Conservation (phyloP, 805 yeast species). For the Tetrapisispora phaffii region DNA sequence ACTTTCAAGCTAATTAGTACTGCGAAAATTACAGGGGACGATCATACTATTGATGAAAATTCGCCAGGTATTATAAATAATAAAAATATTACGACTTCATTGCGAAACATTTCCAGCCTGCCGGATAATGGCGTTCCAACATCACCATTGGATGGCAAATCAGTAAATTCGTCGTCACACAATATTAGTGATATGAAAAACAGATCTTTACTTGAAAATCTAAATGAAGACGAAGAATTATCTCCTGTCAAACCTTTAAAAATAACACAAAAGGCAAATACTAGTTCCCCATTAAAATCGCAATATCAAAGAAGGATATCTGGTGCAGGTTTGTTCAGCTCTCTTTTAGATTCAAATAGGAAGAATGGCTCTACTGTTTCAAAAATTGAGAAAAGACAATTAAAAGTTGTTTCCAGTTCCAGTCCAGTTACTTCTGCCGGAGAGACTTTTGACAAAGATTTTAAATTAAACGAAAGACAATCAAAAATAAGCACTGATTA, state of each 20-base stretch:
- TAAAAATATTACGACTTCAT: neutral
- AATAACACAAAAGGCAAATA: conserved; percentile 45
- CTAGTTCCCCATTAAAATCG: neutral
- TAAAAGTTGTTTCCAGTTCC: neutral
- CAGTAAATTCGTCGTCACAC: neutral
- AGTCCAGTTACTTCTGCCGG: neutral
- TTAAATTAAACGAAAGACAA: neutral
- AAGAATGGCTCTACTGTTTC: neutral
- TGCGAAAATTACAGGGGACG: neutral
- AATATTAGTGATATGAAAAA: neutral
- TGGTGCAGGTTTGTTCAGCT: conserved; percentile 18
- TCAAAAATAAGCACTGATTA: no score
- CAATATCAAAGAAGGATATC: conserved; percentile 19
- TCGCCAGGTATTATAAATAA: neutral
- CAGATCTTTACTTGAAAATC: neutral
- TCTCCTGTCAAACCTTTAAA: conserved; percentile 59
- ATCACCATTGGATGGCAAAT: neutral
- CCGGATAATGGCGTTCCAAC: neutral
- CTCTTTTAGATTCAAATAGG: conserved; percentile 10
- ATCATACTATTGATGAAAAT: neutral
- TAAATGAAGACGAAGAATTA: conserved; percentile 8
- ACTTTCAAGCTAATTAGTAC: conserved; percentile 44
- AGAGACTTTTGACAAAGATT: neutral
- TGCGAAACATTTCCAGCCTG: no score
- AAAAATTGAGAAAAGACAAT: conserved; percentile 1